phyloP scores from a whole-genome alignment of 139 green algal genomes.

The Diplosphaera chodatii region DNA sequence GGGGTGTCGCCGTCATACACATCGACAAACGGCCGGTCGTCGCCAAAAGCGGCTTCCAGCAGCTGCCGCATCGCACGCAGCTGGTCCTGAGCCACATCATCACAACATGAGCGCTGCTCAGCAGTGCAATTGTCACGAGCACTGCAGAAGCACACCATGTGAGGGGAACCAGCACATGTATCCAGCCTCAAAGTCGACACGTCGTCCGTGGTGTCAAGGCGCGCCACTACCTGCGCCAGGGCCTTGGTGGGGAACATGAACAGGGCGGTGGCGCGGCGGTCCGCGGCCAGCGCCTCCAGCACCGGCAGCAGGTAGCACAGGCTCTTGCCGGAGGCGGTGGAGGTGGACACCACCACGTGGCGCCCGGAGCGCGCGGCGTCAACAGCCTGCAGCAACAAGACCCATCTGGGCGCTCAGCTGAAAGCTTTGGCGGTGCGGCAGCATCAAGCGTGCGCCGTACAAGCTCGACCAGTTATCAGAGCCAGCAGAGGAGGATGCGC shows the following conservation, averaged over 20 bases:
- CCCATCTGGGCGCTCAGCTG: no score
- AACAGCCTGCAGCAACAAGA: no score
- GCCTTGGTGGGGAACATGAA: slow-evolving; percentile 96
- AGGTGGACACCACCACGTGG: slow-evolving; percentile 80
- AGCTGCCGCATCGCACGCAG: slow-evolving; percentile 51
- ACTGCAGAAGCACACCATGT: no score
- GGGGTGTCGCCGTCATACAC: slow-evolving; percentile 88
- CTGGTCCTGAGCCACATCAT: slow-evolving; percentile 73
- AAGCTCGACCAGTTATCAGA: no score
- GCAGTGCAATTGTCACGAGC: no score
- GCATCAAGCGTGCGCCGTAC: no score
- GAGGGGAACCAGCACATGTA: slow-evolving; percentile 14
- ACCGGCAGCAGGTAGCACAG: slow-evolving; percentile 88
- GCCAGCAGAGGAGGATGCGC: no score
- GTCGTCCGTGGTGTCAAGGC: no score
- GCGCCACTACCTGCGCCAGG: slow-evolving; percentile 32
- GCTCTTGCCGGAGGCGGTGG: slow-evolving; percentile 88
- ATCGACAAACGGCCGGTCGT: slow-evolving; percentile 30
- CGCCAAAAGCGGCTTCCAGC: slow-evolving; percentile 46
- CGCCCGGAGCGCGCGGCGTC: slow-evolving; percentile 10
- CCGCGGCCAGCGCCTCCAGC: slow-evolving; percentile 41
- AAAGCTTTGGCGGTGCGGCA: no score
- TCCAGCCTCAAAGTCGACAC: no score
- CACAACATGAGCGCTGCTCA: not conserved
- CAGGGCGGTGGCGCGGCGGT: slow-evolving; percentile 61